A percentile compares a stretch with the other conserved stretches of the same genome.
Conservation (phyloP, 129 eudicot species). For the Chrysanthemum seticuspe region DNA sequence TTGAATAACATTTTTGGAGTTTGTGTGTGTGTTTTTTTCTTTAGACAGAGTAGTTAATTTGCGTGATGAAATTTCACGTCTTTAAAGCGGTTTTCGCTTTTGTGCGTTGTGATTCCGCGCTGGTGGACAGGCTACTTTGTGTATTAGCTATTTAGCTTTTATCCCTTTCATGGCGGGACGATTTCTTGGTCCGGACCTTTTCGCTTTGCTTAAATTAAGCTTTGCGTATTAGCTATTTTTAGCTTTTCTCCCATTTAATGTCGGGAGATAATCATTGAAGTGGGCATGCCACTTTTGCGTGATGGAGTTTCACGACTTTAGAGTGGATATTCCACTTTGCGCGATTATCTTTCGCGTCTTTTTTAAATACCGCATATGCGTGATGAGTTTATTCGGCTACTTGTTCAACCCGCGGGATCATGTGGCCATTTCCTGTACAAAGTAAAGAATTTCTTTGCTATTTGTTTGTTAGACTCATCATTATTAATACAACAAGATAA, state of each 20-base stretch:
- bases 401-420: not conserved
- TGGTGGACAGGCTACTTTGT: no score
- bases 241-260: not conserved
- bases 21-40: no score
- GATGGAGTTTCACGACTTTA: not conserved
- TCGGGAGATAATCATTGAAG: not conserved
- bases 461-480: no score
- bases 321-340: not conserved
- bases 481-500: no score
- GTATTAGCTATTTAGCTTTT: not conserved
- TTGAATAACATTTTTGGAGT: no score
- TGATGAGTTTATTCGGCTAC: not conserved
- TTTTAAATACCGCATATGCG: not conserved
- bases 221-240: not conserved
- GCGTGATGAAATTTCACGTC: no score
- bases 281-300: not conserved
- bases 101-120: no score
- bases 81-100: no score
- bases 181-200: not conserved
- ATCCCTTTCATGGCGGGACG: not conserved
- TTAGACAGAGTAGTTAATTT: no score
- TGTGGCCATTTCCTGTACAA: not conserved
- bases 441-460: not conserved
- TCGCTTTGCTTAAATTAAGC: not conserved
- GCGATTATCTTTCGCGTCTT: not conserved